Percentiles rank a stretch among this genome's conserved stretches.
phyloP scores from a whole-genome alignment of 345 rosid species.

The Ceriops decandra region DNA sequence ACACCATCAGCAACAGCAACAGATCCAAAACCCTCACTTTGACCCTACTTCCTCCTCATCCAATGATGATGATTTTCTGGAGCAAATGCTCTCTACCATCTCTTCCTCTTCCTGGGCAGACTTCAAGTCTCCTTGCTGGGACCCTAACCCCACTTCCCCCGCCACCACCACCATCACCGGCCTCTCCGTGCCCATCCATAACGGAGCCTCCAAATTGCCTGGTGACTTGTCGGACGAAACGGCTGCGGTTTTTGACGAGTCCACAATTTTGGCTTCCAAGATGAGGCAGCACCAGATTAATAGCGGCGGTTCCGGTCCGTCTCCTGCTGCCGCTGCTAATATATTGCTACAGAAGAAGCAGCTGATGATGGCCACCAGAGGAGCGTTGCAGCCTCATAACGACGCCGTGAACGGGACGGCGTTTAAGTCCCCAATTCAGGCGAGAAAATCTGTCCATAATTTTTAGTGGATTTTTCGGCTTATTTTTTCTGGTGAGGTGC shows the following conservation, averaged over 20 bases:
- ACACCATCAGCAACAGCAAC: constrained; percentile 1
- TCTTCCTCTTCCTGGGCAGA: constrained; percentile 59
- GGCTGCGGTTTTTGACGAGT: constrained; percentile 38
- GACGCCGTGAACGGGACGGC: constrained; percentile 45
- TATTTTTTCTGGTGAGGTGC: no score
- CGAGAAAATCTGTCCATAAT: background rate
- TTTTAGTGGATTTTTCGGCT: no score
- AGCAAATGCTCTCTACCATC: constrained; percentile 69
- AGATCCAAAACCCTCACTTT: constrained; percentile 40
- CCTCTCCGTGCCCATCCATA: constrained; percentile 15
- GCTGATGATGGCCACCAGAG: constrained; percentile 45
- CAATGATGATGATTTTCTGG: constrained; percentile 68
- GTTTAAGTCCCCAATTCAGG: constrained; percentile 41
- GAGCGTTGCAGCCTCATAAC: constrained; percentile 20
- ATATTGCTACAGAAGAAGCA: constrained; percentile 53
- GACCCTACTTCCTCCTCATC: constrained; percentile 39
- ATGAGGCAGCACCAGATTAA: constrained; percentile 53
- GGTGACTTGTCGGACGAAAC: no score
- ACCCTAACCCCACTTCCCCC: constrained; percentile 10
- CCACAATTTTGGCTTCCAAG: constrained; percentile 35
- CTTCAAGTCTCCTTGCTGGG: constrained; percentile 32
- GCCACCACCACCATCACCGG: constrained; percentile 9
- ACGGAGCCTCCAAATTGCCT: no score
- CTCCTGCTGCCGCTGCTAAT: constrained; percentile 29
- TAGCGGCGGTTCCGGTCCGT: constrained; percentile 23